Evolutionary conservation across 2,329 filamentous ascomycete species (phyloP), one percentile per base, ranked within the genome.

Genomic region (Hypoxylon sp.): DNA sequence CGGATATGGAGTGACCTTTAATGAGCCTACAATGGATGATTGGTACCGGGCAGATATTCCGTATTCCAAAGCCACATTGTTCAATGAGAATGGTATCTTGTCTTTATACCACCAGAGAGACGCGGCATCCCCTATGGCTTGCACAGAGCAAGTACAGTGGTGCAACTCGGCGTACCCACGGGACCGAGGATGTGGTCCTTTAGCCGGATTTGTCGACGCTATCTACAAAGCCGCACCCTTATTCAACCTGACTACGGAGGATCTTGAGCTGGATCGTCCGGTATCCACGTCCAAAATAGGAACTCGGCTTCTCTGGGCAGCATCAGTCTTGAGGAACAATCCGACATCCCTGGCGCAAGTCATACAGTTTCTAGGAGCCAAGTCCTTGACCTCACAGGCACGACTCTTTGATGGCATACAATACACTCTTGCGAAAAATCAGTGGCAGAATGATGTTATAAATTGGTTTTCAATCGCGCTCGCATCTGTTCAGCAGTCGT

Each of bases 391-490:
- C 26, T 55, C 52, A 2, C 52, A 55, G 21, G 2, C 29, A 4
- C 26, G 15, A 9, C 35, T 50, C 2, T 27, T 10, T 17, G 20
- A 13, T 5, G 52, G 52, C 3, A n/a, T 56, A 1, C 46, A 56
- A 20, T 40, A 2, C 60, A 73, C 45, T 70, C 73, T 62, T 10
- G 48, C 59, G 1, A 31, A 37, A 3, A 53, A 62, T 21, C 59
- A 62, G 24, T 62, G 59, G 59, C 55, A 62, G 11, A 7, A 43
- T 5, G 55, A 62, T 35, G 55, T 62, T 6, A 48, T 10, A 1
- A 23, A 54, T 15, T 62, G 59, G 51, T 58, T 21, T 27, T 46
- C 47, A 2, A 55, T 17, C 2, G 18, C 45, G 5, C 55, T 62
- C 23, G 50, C 59, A 8, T 37, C 40, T 4, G n/a, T 56, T 5